Evolutionary conservation across 768 basidiomycete genomes (phyloP).

Genomic region (Mycena crocata): DNA sequence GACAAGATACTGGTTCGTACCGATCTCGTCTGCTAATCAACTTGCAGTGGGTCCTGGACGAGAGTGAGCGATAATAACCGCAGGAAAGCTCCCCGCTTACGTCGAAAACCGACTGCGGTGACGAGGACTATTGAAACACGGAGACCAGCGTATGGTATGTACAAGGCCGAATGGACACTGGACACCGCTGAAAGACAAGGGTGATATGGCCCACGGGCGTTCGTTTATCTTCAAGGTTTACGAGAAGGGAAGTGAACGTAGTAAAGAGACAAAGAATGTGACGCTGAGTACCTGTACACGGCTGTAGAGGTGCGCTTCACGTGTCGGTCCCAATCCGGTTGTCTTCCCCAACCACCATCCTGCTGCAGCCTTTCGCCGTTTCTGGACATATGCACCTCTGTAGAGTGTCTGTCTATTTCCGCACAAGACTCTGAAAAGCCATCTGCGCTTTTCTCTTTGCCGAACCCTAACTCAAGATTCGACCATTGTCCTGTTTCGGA

Average conservation of each 20-base stretch:
- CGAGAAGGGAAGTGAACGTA: conserved; percentile 5
- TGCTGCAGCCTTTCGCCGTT: too few species aligned
- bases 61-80: background rate
- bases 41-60: background rate
- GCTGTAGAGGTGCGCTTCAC: background rate
- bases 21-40: conserved; percentile 10
- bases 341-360: too few species aligned
- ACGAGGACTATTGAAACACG: too few species aligned
- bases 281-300: background rate
- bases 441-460: too few species aligned
- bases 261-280: background rate
- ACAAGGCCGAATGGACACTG: background rate
- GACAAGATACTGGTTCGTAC: conserved; percentile 4
- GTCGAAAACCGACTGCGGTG: conserved; percentile 13
- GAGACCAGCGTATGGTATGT: too few species aligned
- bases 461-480: too few species aligned
- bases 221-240: conserved; percentile 6
- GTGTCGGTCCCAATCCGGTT: background rate
- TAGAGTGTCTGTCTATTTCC: too few species aligned
- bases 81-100: background rate
- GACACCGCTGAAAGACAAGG: conserved; percentile 1
- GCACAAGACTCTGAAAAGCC: too few species aligned
- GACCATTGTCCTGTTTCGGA: too few species aligned
- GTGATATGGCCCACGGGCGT: background rate
- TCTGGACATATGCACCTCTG: too few species aligned